Conservation (phyloP, 768 basidiomycete species). For the Tubosaeta sp. region DNA sequence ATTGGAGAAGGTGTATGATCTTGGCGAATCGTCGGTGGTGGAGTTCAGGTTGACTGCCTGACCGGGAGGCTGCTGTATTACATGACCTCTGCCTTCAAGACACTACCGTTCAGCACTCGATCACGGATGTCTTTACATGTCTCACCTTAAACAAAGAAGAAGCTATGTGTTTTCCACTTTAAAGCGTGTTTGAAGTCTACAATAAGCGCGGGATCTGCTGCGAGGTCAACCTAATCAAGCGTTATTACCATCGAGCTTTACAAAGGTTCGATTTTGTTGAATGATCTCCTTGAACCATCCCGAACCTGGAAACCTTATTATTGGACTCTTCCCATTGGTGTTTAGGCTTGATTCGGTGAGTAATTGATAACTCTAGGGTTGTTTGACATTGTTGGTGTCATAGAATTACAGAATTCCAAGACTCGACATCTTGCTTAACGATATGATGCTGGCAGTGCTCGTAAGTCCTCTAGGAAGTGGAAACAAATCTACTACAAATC, state of each 20-base stretch:
- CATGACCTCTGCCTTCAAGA: neutral
- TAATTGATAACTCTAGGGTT: neutral
- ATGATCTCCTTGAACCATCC: no score
- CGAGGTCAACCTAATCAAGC: neutral
- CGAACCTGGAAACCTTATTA: no score
- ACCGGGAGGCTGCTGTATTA: conserved; percentile 1
- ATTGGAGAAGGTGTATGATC: conserved; percentile 26
- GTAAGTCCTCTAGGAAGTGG: no score
- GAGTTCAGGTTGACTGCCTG: conserved; percentile 21
- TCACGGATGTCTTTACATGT: neutral
- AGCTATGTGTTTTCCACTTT: neutral
- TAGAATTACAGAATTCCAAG: no score
- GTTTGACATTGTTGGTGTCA: neutral
- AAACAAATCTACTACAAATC: no score
- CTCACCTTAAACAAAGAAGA: neutral
- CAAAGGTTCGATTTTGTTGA: no score
- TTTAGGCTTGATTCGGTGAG: no score
- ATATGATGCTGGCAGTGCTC: no score
- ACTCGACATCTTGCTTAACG: no score
- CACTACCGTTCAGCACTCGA: neutral
- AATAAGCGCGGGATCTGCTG: neutral
- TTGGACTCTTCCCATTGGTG: no score
- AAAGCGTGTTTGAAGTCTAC: neutral
- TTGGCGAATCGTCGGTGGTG: conserved; percentile 23
- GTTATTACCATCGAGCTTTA: no score